Base-by-base conservation (phyloP, 2,329 filamentous ascomycete species). In the Fusarium decemcellulare region DNA sequence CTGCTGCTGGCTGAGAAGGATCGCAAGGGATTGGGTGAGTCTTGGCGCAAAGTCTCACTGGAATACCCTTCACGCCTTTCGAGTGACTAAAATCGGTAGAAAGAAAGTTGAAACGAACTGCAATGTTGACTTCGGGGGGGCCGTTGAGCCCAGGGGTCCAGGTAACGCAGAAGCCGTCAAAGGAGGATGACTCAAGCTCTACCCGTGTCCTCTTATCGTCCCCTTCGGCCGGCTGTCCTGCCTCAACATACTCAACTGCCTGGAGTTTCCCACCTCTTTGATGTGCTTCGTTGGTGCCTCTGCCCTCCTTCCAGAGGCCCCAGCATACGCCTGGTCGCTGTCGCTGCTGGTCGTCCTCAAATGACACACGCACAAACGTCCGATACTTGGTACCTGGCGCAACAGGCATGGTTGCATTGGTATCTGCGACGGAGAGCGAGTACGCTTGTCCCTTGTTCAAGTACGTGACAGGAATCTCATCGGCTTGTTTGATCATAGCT, bases 71-170 rank as follows among this genome's bases (percentile, higher is more conserved):
- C 51, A 99, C 96, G 47, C 96, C 96, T 77, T 99, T 99, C 10
- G 96, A 98, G 77, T 98, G 96, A 79, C 95, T 98, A 78, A 98
- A 99, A 78, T 99, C 96, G 9, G 96, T 99, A 1, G 96, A 99
- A 1, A 99, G 85, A 77, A 99, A 99, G 82, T 99, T 99, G 86
- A 98, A 99, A 47, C 96, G 93, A 12, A 98, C 93, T 9, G 94
- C 92, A 59, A 99, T 90, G 51, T 90, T 93, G 78, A 94, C 96
- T 74, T 98, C 94, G 5, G 92, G 84, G 0, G 84, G 81, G 0
- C 91, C 90, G 51, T 90, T 91, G 43, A 87, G 80, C 6, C 90
- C 91, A 0, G 94, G 92, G 0, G 91, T 93, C 95, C 95, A 98
- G 7, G 91, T 88, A 6, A 98, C 93, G 8, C 92, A 95, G 78